Evolutionary conservation across 1,284 basidiomycete genomes (phyloP).

Genomic region (Trametes sp.): DNA sequence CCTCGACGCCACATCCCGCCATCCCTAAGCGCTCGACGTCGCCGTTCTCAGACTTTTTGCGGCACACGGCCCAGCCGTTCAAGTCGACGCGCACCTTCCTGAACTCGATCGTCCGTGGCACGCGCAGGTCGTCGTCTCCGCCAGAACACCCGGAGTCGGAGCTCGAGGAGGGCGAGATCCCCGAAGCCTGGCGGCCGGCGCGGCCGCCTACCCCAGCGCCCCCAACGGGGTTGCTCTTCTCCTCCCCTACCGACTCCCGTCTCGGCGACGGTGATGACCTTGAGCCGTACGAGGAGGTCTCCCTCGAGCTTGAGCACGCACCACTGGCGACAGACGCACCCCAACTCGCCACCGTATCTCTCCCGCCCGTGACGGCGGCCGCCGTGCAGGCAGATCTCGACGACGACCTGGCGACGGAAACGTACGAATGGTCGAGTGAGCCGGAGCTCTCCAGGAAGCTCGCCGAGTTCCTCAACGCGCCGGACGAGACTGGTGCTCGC

Average conservation of each 20-base stretch:
- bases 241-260: neutral
- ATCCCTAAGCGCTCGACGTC: too few species aligned
- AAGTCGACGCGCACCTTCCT: too few species aligned
- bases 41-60: too few species aligned
- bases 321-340: neutral
- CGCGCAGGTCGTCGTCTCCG: neutral
- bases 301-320: too few species aligned
- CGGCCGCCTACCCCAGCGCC: neutral
- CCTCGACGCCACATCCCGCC: neutral
- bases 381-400: too few species aligned
- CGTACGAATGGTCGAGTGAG: neutral
- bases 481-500: neutral
- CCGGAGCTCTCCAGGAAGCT: neutral
- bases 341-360: neutral
- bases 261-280: neutral
- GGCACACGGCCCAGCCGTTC: too few species aligned
- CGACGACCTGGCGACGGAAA: neutral
- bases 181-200: neutral
- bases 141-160: neutral
- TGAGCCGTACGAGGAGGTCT: neutral
- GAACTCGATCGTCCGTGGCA: too few species aligned
- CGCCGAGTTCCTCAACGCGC: neutral
- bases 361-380: neutral
- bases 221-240: neutral
- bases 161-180: neutral